phyloP scores from a whole-genome alignment of 176 grass and related monocot species.

The Avena insularis region DNA sequence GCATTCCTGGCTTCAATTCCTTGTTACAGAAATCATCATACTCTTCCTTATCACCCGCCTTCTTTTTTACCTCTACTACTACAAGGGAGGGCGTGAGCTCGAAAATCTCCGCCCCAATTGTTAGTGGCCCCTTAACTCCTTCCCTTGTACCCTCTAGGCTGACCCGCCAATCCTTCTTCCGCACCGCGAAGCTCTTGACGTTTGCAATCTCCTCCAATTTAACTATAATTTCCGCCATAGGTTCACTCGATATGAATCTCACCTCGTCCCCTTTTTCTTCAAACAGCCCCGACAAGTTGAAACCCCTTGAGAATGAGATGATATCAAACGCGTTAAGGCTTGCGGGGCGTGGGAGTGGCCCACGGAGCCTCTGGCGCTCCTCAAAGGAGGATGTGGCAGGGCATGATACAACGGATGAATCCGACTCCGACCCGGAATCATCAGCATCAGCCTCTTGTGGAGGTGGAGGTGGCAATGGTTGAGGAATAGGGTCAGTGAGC shows the following conservation, averaged over 20 bases:
- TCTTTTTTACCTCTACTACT: slow-evolving; percentile 97
- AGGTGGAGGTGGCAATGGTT: slow-evolving; percentile 33
- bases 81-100: slow-evolving; percentile 89
- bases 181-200: slow-evolving; percentile 65
- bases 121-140: slow-evolving; percentile 90
- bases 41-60: slow-evolving; percentile 78
- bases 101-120: slow-evolving; percentile 82
- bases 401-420: slow-evolving; percentile 79
- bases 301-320: slow-evolving; percentile 93
- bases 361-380: slow-evolving; percentile 46
- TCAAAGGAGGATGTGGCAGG: slow-evolving; percentile 66
- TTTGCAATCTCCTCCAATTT: slow-evolving; percentile 98
- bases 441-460: slow-evolving; percentile 47
- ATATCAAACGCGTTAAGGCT: slow-evolving; percentile 99
- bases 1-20: slow-evolving; percentile 93
- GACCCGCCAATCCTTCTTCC: slow-evolving; percentile 86
- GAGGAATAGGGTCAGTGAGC: slow-evolving; percentile 31
- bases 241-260: slow-evolving; percentile 75
- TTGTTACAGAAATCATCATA: slow-evolving; percentile 91
- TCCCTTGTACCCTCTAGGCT: slow-evolving; percentile 93
- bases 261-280: slow-evolving; percentile 81
- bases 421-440: slow-evolving; percentile 87
- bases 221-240: slow-evolving; percentile 62
- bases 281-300: slow-evolving; percentile 90
- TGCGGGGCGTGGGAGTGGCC: slow-evolving; percentile 67